Conservation (phyloP, 169 alveolate genomes). For the Plasmodium malariae region DNA sequence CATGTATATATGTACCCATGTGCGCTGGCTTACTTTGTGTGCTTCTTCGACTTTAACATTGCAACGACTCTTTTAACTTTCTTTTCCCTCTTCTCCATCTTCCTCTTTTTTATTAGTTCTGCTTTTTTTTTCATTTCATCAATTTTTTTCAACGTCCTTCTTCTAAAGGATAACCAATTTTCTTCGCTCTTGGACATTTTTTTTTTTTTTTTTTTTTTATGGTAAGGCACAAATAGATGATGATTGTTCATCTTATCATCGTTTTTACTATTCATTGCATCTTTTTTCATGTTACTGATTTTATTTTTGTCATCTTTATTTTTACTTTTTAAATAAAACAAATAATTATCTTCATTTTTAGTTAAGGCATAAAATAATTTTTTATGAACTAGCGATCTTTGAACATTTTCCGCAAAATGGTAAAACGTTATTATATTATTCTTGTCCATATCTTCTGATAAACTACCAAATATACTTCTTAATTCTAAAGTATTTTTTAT, state of each 20-base stretch:
- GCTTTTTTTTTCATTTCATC: conserved; percentile 77
- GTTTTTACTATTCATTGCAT: neutral
- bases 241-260: neutral
- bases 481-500: conserved; percentile 37
- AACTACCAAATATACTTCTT: conserved; percentile 25
- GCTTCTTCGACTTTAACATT: conserved; percentile 31
- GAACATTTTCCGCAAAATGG: conserved; percentile 18
- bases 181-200: conserved; percentile 45
- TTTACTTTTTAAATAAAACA: neutral
- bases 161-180: conserved; percentile 68
- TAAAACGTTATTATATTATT: neutral
- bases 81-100: conserved; percentile 55
- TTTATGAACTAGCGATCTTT: conserved; percentile 20
- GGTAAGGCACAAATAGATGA: conserved; percentile 10
- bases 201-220: conserved; percentile 23
- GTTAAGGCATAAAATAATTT: conserved; percentile 49
- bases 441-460: conserved; percentile 22
- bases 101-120: conserved; percentile 49
- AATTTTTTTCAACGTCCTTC: conserved; percentile 68
- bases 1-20: neutral
- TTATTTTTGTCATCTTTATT: neutral
- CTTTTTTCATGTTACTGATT: neutral
- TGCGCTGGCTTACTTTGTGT: neutral
- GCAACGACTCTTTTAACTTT: conserved; percentile 44
- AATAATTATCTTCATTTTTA: conserved; percentile 34